Base-by-base conservation (phyloP, 139 green algal genomes). In the Coccomyxa sp. region DNA sequence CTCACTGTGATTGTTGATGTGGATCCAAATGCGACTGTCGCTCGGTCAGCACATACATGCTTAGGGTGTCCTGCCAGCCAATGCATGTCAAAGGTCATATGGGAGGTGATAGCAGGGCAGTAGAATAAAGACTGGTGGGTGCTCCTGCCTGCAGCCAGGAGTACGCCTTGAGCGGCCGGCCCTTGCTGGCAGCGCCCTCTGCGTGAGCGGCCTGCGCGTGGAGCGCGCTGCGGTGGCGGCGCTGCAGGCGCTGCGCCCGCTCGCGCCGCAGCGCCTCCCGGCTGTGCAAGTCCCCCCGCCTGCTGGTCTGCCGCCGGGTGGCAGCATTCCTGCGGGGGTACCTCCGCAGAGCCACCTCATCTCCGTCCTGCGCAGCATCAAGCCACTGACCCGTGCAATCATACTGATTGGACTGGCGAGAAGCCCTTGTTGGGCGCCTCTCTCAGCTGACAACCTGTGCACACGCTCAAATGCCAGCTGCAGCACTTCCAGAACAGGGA, bases 101-200 rank as follows among this genome's bases (percentile, higher is more conserved):
- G 27, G 22, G 22, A 31, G 5, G 22, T 64, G 50, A 18, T 31
- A 10, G 50, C 18, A 18, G 27, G 22, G 44, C 12, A 58, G 14
- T 58, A 27, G 12, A 10, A 58, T 14, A 64, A 5, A 64, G 50
- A 64, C 3, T 22, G 5, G 5, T 64, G 50, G 50, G 18, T 2
- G 27, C 10, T 6, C 50, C 50, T 64, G 50, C 76, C 39, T 79
- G 38, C 38, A 92, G 84, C 88, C 88, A 92, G 27, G 68, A 31
- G 35, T 92, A 92, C n/a, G 55, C 70, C 29, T 31, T 64, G 18
- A 70, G n/a, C 8, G 50, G 55, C 27, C 87, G 77, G 12, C 58
- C 74, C 29, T 35, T 41, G 44, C 27, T 35, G 34, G 50, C 50
- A 29, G 70, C 50, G 50, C 50, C 50, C 50, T 64, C 50, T 18